These are phyloP conservation scores for Apiotrichum porosum DNA, from an alignment of 1,284 basidiomycete genomes.

Conservation along the genomic window DNA sequence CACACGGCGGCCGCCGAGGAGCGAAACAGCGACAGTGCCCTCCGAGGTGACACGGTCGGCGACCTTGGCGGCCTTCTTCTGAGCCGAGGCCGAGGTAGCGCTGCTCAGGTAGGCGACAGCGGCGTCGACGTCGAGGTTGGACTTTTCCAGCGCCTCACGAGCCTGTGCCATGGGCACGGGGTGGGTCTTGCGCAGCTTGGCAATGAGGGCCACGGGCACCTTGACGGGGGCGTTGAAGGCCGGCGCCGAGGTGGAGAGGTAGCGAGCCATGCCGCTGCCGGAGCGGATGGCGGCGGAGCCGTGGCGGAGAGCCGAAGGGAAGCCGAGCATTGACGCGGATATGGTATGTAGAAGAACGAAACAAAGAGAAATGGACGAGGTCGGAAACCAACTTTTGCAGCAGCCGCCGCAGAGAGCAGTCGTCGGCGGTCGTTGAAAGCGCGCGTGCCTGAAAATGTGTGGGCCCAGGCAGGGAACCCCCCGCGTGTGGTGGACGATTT, in stretches of 20 bases:
- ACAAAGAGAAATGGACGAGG: neutral
- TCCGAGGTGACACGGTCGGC: conserved; percentile 66
- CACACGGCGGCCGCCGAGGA: conserved; percentile 66
- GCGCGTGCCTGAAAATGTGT: too few species aligned
- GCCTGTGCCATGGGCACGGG: conserved; percentile 79
- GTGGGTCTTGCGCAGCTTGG: conserved; percentile 73
- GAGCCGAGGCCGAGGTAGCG: conserved; percentile 55
- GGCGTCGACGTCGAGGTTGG: conserved; percentile 66
- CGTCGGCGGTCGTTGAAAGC: too few species aligned
- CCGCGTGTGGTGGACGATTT: too few species aligned
- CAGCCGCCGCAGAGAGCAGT: too few species aligned
- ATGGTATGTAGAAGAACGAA: neutral
- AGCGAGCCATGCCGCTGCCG: conserved; percentile 11
- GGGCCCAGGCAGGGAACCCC: too few species aligned
- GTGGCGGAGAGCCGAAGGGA: conserved; percentile 7
- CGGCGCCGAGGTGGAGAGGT: conserved; percentile 15
- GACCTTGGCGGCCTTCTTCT: conserved; percentile 65
- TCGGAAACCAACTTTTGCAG: too few species aligned
- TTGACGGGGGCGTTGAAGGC: conserved; percentile 20
- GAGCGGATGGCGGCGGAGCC: neutral
- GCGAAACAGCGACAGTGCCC: conserved; percentile 70
- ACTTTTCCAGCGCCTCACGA: conserved; percentile 72
- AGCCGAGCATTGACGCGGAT: conserved; percentile 15
- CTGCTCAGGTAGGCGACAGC: conserved; percentile 82
- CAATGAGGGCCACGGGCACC: conserved; percentile 67